A percentile compares a stretch with the other conserved stretches of the same genome.
phyloP scores from a whole-genome alignment of 116 monocot genomes.

The Iris pallida region DNA sequence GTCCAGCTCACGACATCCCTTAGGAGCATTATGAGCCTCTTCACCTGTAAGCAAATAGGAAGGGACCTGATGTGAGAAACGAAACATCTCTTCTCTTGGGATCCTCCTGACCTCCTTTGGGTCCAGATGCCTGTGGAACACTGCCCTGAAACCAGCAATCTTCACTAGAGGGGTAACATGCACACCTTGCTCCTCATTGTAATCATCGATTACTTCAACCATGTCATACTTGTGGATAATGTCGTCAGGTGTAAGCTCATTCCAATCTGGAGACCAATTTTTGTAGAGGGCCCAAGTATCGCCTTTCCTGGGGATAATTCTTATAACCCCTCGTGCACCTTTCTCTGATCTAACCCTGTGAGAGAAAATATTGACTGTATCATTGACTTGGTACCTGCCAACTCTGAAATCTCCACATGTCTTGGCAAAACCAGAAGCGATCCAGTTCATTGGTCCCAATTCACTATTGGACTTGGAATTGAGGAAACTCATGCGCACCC shows the following conservation, averaged over 20 bases:
- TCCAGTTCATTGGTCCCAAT: constrained; percentile 59
- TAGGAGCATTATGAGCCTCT: constrained; percentile 68
- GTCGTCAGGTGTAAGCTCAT: constrained; percentile 68
- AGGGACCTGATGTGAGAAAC: constrained; percentile 86
- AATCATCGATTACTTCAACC: constrained; percentile 80
- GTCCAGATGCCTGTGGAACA: constrained; percentile 55
- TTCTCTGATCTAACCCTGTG: constrained; percentile 64
- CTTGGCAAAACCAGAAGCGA: constrained; percentile 59
- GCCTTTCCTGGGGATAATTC: constrained; percentile 66
- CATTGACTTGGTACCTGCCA: constrained; percentile 34
- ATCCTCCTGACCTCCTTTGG: constrained; percentile 37
- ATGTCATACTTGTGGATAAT: constrained; percentile 75
- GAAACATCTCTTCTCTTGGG: constrained; percentile 79
- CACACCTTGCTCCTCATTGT: constrained; percentile 56
- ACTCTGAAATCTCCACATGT: constrained; percentile 67
- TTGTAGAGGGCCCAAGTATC: constrained; percentile 82
- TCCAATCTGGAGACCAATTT: constrained; percentile 81
- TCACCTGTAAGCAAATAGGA: constrained; percentile 65
- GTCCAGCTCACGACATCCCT: constrained; percentile 74
- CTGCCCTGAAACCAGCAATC: constrained; percentile 70
- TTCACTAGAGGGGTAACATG: constrained; percentile 56
- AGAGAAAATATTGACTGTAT: constrained; percentile 73
- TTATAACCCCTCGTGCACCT: constrained; percentile 49
- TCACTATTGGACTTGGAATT: constrained; percentile 63
- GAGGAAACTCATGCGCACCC: constrained; percentile 63